Evolutionary conservation across 345 rosid species (phyloP).

Genomic region (Theobroma cacao): DNA sequence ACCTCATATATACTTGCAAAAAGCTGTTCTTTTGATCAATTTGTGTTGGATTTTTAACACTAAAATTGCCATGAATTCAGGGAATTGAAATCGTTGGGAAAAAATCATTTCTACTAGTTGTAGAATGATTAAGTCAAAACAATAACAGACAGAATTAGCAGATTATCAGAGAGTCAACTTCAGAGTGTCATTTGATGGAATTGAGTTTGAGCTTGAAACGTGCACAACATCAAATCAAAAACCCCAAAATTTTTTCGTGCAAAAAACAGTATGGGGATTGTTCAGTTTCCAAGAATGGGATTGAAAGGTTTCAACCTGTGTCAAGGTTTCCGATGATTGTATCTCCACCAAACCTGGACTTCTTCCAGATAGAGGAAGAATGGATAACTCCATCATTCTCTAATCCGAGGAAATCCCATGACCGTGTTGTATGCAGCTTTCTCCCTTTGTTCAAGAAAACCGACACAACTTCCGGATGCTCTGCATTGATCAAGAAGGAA

Average conservation of each 20-base stretch:
- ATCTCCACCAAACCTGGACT: constrained; percentile 46
- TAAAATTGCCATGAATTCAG: not conserved
- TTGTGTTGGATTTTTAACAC: not conserved
- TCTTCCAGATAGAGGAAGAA: constrained; percentile 41
- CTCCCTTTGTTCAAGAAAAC: constrained; percentile 51
- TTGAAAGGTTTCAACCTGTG: constrained; percentile 30
- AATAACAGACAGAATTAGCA: not conserved
- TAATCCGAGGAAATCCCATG: constrained; percentile 65
- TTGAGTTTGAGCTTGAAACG: not conserved
- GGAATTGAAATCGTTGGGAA: too few species aligned
- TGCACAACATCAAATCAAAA: constrained; percentile 15
- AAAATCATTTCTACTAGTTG: too few species aligned
- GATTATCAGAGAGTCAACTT: not conserved
- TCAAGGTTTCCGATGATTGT: constrained; percentile 63
- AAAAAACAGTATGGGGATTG: not conserved
- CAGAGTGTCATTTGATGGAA: constrained; percentile 1
- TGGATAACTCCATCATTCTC: constrained; percentile 38
- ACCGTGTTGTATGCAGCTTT: constrained; percentile 53
- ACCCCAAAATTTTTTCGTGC: not conserved
- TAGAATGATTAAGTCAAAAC: not conserved
- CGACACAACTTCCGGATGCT: constrained; percentile 57
- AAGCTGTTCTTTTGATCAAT: constrained; percentile 7
- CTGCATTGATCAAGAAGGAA: constrained; percentile 24
- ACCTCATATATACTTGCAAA: not conserved
- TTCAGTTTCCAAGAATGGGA: not conserved